Evolutionary conservation across 768 basidiomycete genomes (phyloP).

Genomic region (Hericium alpestre): DNA sequence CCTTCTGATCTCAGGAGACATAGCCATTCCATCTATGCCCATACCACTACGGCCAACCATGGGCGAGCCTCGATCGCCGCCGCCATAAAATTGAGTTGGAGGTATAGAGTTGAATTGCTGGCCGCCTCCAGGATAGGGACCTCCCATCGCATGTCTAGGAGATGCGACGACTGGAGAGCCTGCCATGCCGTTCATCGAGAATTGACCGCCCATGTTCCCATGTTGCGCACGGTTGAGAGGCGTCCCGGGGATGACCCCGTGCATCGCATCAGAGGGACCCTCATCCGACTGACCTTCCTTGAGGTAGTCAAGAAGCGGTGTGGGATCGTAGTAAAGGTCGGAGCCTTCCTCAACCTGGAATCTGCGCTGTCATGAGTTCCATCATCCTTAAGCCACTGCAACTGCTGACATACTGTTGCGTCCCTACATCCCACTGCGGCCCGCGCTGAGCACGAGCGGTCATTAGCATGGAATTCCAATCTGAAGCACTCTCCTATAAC

Average conservation of each 20-base stretch:
- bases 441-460: slow-evolving; percentile 74
- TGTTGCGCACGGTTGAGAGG: slow-evolving; percentile 11
- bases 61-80: slow-evolving; percentile 13
- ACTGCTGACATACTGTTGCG: slow-evolving; percentile 56
- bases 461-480: slow-evolving; percentile 75
- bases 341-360: slow-evolving; percentile 70
- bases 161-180: slow-evolving; percentile 11
- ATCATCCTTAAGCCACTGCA: neutral
- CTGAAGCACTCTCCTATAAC: slow-evolving; percentile 63
- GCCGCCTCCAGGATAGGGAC: slow-evolving; percentile 15
- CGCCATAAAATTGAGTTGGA: slow-evolving; percentile 32
- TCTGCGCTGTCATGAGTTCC: slow-evolving; percentile 24
- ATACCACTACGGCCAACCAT: slow-evolving; percentile 13
- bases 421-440: slow-evolving; percentile 82
- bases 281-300: slow-evolving; percentile 15
- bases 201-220: slow-evolving; percentile 7
- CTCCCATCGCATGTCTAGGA: slow-evolving; percentile 20
- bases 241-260: slow-evolving; percentile 3
- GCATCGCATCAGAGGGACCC: slow-evolving; percentile 1
- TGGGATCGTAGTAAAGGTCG: slow-evolving; percentile 64
- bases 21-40: slow-evolving; percentile 14
- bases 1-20: slow-evolving; percentile 13
- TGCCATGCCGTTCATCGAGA: slow-evolving; percentile 11
- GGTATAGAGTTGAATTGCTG: slow-evolving; percentile 24
- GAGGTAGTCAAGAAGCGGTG: slow-evolving; percentile 21